Evolutionary conservation across 495 filamentous ascomycete genomes (phyloP), one percentile per base, ranked within the genome.

Genomic region (Sordaria brevicollis): DNA sequence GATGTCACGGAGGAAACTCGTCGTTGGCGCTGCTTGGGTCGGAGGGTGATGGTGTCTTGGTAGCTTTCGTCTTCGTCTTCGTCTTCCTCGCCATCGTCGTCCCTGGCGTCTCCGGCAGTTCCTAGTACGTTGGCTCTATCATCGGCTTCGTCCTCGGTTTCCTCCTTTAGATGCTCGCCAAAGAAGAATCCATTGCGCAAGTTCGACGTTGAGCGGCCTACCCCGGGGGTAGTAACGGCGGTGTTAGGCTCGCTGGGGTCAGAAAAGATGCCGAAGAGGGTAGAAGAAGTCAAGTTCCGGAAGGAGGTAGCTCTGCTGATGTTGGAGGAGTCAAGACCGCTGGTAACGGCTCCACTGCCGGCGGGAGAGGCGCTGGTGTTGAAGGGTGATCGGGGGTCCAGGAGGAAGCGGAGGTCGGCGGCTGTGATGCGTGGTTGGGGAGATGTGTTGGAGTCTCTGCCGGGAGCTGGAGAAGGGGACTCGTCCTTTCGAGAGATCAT

Each of bases 201-300:
- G 49, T 62, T 62, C 4, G 49, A 62, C 17, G 49, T 13, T 3
- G 49, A 62, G 25, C 49, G 49, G 33, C 49, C 25, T 62, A 62
- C 13, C 15, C 49, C 25, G 25, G 49, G 49, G 10, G 25, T 62
- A 2, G 49, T 62, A 13, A 6, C 49, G 11, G 49, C 49, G 5
- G 29, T 62, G 1, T 29, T 29, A 2, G 25, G 13, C 25, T 62
- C 49, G 9, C 43, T 73, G 29, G 75, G 43, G 15, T 89, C 91
- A 11, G 88, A 86, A n/a, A 95, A 98, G 77, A 98, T 99, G 57
- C 95, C 95, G 72, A 89, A 91, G 0, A 98, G 87, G 1, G 95
- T 97, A 3, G 92, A 92, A 15, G 91, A 89, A 34, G 93, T 97
- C 67, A 98, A 86, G 77, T 97, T 96, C 74, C 94, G 85, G 34